Evolutionary conservation across 441 rosid genomes (phyloP).

Genomic region (Eugenia klotzschiana): DNA sequence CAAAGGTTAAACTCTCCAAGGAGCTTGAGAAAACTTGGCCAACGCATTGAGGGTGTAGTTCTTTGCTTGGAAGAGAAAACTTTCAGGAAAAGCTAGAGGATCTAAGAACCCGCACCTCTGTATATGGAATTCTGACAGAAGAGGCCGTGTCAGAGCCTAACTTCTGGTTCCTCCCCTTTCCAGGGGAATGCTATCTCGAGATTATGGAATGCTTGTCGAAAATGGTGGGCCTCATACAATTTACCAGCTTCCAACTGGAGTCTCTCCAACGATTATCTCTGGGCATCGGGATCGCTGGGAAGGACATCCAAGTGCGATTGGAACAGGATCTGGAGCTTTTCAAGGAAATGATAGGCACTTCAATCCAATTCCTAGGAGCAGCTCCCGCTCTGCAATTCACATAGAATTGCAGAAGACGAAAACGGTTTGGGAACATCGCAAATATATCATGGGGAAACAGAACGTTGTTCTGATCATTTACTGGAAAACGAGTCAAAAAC

Average conservation of each 20-base stretch:
- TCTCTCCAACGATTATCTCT: constrained; percentile 16
- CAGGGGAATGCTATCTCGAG: constrained; percentile 18
- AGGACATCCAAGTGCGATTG: constrained; percentile 11
- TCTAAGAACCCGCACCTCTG: constrained; percentile 20
- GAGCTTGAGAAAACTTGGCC: constrained; percentile 20
- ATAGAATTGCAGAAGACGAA: constrained; percentile 20
- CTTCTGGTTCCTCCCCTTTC: constrained; percentile 46
- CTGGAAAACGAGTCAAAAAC: background rate
- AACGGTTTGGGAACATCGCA: constrained; percentile 29
- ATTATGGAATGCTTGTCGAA: constrained; percentile 27
- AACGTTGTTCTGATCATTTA: background rate
- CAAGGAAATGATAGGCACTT: constrained; percentile 17
- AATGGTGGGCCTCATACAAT: constrained; percentile 28
- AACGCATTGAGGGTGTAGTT: constrained; percentile 16
- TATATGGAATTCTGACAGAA: constrained; percentile 23
- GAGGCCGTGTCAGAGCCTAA: constrained; percentile 58
- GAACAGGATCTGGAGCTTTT: constrained; percentile 26
- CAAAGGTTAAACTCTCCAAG: constrained; percentile 36
- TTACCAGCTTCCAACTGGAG: constrained; percentile 16
- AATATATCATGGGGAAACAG: background rate
- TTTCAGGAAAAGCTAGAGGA: constrained; percentile 20
- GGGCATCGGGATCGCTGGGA: constrained; percentile 12
- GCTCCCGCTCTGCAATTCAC: constrained; percentile 14
- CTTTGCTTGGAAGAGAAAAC: constrained; percentile 13
- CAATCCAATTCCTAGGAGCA: constrained; percentile 30